Percentiles rank a stretch among this genome's conserved stretches.
Evolutionary conservation across 2,329 filamentous ascomycete species (phyloP).

Genomic region (Hyphodiscus sp.): DNA sequence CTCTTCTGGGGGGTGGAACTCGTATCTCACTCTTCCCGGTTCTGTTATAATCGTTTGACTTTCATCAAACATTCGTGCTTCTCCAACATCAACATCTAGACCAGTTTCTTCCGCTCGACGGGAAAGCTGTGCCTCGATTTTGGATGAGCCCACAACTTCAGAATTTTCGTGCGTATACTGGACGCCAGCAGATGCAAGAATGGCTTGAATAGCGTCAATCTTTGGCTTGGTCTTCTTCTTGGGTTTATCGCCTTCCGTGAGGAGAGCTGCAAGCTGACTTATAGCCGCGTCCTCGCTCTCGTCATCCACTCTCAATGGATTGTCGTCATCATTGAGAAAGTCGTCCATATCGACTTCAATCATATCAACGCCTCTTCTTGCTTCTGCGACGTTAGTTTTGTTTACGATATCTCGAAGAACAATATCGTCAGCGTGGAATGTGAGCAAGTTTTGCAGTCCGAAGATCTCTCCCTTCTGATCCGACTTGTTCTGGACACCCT

Average conservation of each 20-base stretch:
- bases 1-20: conserved; percentile 58
- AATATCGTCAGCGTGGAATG: conserved; percentile 71
- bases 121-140: conserved; percentile 80
- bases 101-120: conserved; percentile 51
- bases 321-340: conserved; percentile 47
- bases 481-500: conserved; percentile 79
- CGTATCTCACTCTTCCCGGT: conserved; percentile 23
- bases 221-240: conserved; percentile 38
- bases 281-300: conserved; percentile 57
- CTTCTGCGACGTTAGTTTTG: conserved; percentile 95
- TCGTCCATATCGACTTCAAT: conserved; percentile 68
- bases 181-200: conserved; percentile 80
- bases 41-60: conserved; percentile 29
- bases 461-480: conserved; percentile 90
- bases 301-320: conserved; percentile 34
- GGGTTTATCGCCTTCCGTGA: conserved; percentile 41
- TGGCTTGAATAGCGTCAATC: conserved; percentile 77
- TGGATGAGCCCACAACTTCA: conserved; percentile 88
- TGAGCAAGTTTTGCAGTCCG: conserved; percentile 79
- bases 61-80: conserved; percentile 52
- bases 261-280: conserved; percentile 62
- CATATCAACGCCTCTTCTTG: conserved; percentile 74
- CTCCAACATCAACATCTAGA: conserved; percentile 40
- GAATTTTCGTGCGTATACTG: conserved; percentile 96
- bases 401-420: conserved; percentile 93